Base-by-base conservation (phyloP, 352 stramenopile genomes). In the Pythium phragmiticola region DNA sequence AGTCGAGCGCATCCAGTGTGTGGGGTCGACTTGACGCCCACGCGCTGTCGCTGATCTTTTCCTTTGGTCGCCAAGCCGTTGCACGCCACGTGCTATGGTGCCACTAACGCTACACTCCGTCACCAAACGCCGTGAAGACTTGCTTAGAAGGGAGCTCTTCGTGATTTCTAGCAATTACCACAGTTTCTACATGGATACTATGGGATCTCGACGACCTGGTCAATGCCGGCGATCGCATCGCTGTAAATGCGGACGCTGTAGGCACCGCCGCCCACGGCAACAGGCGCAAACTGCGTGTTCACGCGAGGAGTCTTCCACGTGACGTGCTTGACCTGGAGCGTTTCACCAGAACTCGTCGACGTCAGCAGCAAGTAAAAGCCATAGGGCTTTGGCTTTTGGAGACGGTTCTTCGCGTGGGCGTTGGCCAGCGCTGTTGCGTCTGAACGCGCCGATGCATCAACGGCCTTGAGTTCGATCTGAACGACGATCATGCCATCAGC, bases 361-460 rank as follows among this genome's bases (percentile, higher is more conserved):
- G 58, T 58, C 4, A 92, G 65, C 11, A 89, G n/a, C 41, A 92
- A 70, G 59, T 89, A 92, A 46, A 89, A 88, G 0, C 77, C 83
- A 53, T 88, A 92, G 14, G 81, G 77, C 59, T 85, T 84, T 11
- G 83, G 76, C 59, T 90, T 87, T 53, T 82, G 75, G 23, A 89
- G 69, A 12, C 80, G 65, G 21, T 48, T 28, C 23, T 47, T 55
- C 6, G 52, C 30, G 48, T 63, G 54, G 12, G 61, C 54, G 21
- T 63, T 66, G 3, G 66, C 66, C 1, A 69, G 36, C 30, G 41
- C 54, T 11, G 66, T 42, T 2, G 63, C 57, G 0, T 70, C 30
- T 30, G 63, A 76, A 36, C 75, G 60, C 42, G 78, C n/a, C 3
- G 14, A 48, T 0, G n/a, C 16, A 21, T 57, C 55, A 0, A 42